Evolutionary conservation across 306 rosid genomes (phyloP).

Genomic region (Herpetospermum pedunculosum): DNA sequence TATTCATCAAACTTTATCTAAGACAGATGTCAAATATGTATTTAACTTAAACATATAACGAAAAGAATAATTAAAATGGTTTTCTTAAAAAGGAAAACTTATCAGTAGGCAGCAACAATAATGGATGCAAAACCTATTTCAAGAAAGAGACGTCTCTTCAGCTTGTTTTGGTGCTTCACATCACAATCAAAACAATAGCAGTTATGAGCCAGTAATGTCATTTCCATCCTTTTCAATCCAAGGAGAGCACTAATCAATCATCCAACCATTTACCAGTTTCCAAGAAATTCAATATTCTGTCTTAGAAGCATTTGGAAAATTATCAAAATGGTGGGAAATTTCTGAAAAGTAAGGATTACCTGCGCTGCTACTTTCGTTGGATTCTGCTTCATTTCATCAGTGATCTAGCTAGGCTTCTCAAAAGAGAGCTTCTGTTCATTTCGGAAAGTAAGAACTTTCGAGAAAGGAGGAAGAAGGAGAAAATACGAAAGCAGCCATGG

Average conservation of each 20-base stretch:
- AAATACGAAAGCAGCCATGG: neutral
- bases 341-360: neutral
- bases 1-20: neutral
- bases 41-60: neutral
- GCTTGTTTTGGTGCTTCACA: conserved; percentile 7
- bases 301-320: neutral
- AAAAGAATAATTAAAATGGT: neutral
- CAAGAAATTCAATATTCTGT: neutral
- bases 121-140: neutral
- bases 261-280: neutral
- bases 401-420: neutral
- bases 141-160: neutral
- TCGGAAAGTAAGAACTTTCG: no score
- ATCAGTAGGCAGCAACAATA: neutral
- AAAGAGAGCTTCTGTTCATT: neutral
- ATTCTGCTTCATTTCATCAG: neutral
- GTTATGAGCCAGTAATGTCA: neutral
- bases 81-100: neutral
- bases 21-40: neutral
- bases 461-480: neutral
- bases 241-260: neutral
- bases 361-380: neutral
- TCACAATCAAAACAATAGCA: conserved; percentile 4
- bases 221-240: conserved; percentile 5
- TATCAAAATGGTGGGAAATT: neutral